A percentile compares a stretch with the other conserved stretches of the same genome.
Conservation (phyloP, 768 basidiomycete species). For the Cystobasidium tubakii region DNA sequence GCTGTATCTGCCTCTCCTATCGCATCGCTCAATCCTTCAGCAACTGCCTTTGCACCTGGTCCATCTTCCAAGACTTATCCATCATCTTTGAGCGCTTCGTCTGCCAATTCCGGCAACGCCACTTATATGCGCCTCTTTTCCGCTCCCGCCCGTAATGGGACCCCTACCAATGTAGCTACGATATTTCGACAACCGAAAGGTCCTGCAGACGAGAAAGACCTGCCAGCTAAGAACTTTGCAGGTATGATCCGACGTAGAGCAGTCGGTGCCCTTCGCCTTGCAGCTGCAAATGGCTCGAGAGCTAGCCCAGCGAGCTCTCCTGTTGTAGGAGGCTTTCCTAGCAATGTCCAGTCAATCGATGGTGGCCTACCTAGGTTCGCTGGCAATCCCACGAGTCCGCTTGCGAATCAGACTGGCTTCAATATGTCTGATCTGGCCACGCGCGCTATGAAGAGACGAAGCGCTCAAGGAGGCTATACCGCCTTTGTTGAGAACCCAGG, state of each 20-base stretch:
- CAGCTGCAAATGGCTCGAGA: slow-evolving; percentile 14
- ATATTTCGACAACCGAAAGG: slow-evolving; percentile 35
- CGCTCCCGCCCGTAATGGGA: slow-evolving; percentile 21
- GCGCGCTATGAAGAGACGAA: neutral
- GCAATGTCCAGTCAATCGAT: neutral
- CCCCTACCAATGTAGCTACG: neutral
- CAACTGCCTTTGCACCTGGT: slow-evolving; percentile 13
- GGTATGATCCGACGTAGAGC: slow-evolving; percentile 34
- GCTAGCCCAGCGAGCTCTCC: slow-evolving; percentile 19
- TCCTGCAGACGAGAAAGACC: slow-evolving; percentile 31
- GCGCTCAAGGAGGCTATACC: neutral
- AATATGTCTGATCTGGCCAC: slow-evolving; percentile 10
- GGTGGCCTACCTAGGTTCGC: neutral
- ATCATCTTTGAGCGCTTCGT: slow-evolving; percentile 1
- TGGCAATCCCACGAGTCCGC: neutral
- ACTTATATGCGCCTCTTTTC: slow-evolving; percentile 23
- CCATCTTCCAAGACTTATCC: neutral
- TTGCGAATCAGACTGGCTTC: neutral
- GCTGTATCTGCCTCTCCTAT: neutral
- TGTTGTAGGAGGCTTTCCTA: neutral
- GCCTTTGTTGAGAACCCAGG: neutral
- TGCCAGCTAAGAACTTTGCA: slow-evolving; percentile 34
- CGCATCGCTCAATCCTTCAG: slow-evolving; percentile 17
- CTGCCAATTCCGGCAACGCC: neutral
- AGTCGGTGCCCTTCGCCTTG: slow-evolving; percentile 24